A percentile compares a stretch with the other conserved stretches of the same genome.
These are phyloP conservation scores for Vanderwaltozyma verrucispora DNA, from an alignment of 805 yeast genomes.

Conservation along the genomic window DNA sequence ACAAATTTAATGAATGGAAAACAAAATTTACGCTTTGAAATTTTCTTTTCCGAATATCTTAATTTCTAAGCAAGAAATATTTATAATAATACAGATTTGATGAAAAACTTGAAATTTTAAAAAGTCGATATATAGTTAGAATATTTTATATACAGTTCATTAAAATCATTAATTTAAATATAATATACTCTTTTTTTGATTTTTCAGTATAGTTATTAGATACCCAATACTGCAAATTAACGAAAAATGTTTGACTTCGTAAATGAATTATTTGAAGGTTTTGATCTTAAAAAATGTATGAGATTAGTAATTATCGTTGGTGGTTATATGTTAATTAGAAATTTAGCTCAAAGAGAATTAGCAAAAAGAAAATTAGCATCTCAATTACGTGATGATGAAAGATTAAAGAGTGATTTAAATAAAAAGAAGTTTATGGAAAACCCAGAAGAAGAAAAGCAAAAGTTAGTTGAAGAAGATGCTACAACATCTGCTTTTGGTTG, in stretches of 20 bases:
- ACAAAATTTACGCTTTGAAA: too few relatives aligned
- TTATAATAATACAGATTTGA: too few relatives aligned
- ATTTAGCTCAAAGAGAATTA: constrained; percentile 45
- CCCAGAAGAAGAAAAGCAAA: constrained; percentile 27
- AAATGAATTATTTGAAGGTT: constrained; percentile 1
- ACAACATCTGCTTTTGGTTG: constrained; percentile 46
- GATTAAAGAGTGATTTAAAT: constrained; percentile 21
- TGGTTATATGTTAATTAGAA: constrained; percentile 51
- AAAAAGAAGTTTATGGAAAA: constrained; percentile 29
- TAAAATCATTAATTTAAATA: too few relatives aligned
- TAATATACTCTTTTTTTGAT: too few relatives aligned
- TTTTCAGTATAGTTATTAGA: too few relatives aligned
- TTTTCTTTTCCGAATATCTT: too few relatives aligned
- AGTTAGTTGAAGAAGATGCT: constrained; percentile 24
- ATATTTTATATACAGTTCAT: too few relatives aligned
- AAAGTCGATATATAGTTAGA: too few relatives aligned
- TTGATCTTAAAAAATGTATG: constrained; percentile 9
- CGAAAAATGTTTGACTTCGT: constrained; percentile 1
- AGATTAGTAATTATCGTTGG: constrained; percentile 41
- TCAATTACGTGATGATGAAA: constrained; percentile 30
- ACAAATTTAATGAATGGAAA: too few relatives aligned
- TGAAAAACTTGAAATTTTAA: too few relatives aligned
- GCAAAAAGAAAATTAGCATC: constrained; percentile 48
- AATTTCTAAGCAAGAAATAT: too few relatives aligned
- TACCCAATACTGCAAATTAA: background rate